Evolutionary conservation across 768 basidiomycete species (phyloP), one percentile per base, ranked within the genome.

Genomic region (Coprinopsis strossmayeri): DNA sequence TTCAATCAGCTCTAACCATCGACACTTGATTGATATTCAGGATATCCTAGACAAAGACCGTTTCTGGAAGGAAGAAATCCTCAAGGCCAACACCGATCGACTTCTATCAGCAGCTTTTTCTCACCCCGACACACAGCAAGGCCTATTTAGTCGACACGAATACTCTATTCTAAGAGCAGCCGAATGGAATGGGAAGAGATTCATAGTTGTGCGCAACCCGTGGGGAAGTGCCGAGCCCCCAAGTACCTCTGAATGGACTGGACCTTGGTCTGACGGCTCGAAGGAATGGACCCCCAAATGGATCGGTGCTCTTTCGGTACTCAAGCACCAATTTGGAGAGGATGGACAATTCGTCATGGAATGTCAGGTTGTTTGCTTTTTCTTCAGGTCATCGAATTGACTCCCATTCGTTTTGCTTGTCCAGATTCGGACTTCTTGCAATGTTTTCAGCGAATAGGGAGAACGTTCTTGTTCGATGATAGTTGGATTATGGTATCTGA

Each of bases 11-110:
- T n/a, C 35, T 17, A 32, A 2, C 7, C 20, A 15, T 17, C 2
- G 26, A 12, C 23, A 24, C 34, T 27, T 43, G 20, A 46, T 26
- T 18, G 7, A 18, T 15, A 28, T 2, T 15, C 18, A 70, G 66
- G 73, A 74, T 49, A 77, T 80, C 39, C 66, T 79, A 27, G 70
- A 78, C 45, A 56, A 56, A 1, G 72, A 78, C 50, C 59, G 64
- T 5, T 81, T 79, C 59, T 81, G 78, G 78, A 63, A 64, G 4
- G 70, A 79, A 43, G 78, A 81, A 53, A 68, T 81, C 17, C 57
- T 69, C 9, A 67, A 62, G 26, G 77, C 73, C 2, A 77, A 75
- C 52, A 62, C 70, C 41, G 78, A 78, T 53, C 69, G 76, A 3
- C 64, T 79, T 2, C 78, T 81, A 52, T 74, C 73, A 2, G 78